phyloP scores from a whole-genome alignment of 768 basidiomycete species.

The Pisolithus microcarpus region DNA sequence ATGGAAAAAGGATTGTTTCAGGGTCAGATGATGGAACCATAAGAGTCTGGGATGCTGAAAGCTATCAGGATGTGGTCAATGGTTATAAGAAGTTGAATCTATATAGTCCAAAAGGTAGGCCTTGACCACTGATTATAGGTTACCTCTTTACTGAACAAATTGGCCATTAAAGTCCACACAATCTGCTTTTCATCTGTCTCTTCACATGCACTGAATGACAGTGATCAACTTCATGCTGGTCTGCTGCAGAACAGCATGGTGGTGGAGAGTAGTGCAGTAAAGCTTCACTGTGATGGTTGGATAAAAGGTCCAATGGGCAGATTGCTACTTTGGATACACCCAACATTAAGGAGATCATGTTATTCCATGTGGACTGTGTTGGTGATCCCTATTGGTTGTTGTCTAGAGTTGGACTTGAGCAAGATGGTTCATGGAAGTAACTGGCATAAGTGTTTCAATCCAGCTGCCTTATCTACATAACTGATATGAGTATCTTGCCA shows the following conservation, averaged over 20 bases:
- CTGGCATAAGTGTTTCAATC: neutral
- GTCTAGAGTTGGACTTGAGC: constrained; percentile 1
- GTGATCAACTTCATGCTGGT: neutral
- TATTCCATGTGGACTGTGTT: neutral
- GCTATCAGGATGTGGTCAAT: neutral
- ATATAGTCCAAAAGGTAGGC: too few relatives aligned
- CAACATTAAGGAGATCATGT: neutral
- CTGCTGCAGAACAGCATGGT: too few relatives aligned
- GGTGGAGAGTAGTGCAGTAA: neutral
- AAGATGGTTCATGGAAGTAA: neutral
- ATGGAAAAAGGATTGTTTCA: neutral
- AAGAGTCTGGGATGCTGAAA: neutral
- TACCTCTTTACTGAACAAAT: too few relatives aligned
- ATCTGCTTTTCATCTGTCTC: neutral
- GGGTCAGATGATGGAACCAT: neutral
- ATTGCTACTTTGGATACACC: constrained; percentile 2
- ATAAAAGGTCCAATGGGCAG: neutral
- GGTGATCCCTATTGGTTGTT: neutral
- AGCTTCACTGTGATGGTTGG: constrained; percentile 7
- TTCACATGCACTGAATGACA: neutral
- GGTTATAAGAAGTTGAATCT: neutral
- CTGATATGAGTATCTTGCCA: too few relatives aligned
- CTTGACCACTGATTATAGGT: too few relatives aligned
- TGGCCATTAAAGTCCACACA: neutral
- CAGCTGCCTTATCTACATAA: neutral